Conservation (phyloP, 164 flowering plant genomes). For the Protea cynaroides region DNA sequence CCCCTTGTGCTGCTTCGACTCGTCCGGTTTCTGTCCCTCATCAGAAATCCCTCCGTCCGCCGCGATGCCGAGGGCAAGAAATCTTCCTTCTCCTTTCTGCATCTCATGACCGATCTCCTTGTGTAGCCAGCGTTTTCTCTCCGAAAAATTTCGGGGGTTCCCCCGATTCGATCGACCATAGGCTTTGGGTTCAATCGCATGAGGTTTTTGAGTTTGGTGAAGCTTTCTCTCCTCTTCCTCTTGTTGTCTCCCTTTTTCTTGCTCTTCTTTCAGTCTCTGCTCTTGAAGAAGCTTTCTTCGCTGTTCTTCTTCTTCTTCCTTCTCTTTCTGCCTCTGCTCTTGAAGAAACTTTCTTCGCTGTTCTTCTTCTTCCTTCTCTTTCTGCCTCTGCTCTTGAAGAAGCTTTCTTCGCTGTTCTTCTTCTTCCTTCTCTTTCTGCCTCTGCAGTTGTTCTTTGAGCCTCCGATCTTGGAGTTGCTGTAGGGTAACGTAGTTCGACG, state of each 20-base stretch:
- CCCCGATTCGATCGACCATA: not conserved
- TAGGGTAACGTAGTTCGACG: constrained; percentile 13
- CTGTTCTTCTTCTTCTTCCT: not conserved
- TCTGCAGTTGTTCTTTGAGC: constrained; percentile 8
- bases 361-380: not conserved
- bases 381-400: not conserved
- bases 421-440: constrained; percentile 7
- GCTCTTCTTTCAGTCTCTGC: too few species aligned
- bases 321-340: too few species aligned
- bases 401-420: constrained; percentile 1
- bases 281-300: too few species aligned
- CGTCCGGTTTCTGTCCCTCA: not conserved
- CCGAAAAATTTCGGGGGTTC: not conserved
- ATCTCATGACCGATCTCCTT: not conserved
- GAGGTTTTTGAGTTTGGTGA: not conserved
- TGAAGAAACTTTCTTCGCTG: too few species aligned
- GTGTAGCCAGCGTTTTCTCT: not conserved
- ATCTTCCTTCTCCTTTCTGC: not conserved
- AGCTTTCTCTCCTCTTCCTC: constrained; percentile 3
- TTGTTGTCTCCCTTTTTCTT: not conserved
- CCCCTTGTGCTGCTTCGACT: not conserved
- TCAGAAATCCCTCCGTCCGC: too few species aligned
- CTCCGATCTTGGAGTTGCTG: constrained; percentile 15
- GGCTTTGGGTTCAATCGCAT: not conserved
- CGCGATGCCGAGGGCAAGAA: not conserved